Conservation (phyloP, 1,284 basidiomycete species). For the Tausonia pullulans region DNA sequence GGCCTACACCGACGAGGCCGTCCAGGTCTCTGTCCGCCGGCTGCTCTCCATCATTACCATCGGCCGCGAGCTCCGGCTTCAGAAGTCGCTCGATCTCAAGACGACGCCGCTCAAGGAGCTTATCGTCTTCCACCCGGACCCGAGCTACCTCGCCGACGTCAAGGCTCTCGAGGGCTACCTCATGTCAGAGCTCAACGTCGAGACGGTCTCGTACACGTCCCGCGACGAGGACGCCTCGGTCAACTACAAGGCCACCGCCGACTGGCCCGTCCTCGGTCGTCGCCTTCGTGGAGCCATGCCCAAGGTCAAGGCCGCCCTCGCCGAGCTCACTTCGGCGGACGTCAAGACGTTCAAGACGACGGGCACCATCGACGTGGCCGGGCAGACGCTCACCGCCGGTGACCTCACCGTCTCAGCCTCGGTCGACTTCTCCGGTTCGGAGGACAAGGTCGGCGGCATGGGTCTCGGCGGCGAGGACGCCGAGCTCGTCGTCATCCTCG, state of each 20-base stretch:
- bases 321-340: conserved; percentile 65
- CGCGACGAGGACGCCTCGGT: conserved; percentile 81
- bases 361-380: conserved; percentile 75
- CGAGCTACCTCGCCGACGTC: conserved; percentile 76
- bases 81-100: conserved; percentile 77
- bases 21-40: conserved; percentile 87
- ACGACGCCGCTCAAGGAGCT: conserved; percentile 84
- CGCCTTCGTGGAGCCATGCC: conserved; percentile 89
- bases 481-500: conserved; percentile 86
- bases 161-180: conserved; percentile 79
- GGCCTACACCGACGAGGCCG: conserved; percentile 92
- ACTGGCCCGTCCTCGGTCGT: conserved; percentile 88
- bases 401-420: conserved; percentile 86
- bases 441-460: conserved; percentile 35
- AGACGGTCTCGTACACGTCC: conserved; percentile 75
- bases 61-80: conserved; percentile 79
- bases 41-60: conserved; percentile 94
- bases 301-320: conserved; percentile 81
- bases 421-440: conserved; percentile 59
- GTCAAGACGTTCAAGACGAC: conserved; percentile 68
- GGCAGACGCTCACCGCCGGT: conserved; percentile 77
- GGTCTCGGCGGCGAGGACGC: conserved; percentile 65
- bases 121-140: conserved; percentile 83
- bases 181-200: conserved; percentile 89
- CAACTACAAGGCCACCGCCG: conserved; percentile 81